Evolutionary conservation across 306 rosid species (phyloP).

Genomic region (Heteromeles arbutifolia): DNA sequence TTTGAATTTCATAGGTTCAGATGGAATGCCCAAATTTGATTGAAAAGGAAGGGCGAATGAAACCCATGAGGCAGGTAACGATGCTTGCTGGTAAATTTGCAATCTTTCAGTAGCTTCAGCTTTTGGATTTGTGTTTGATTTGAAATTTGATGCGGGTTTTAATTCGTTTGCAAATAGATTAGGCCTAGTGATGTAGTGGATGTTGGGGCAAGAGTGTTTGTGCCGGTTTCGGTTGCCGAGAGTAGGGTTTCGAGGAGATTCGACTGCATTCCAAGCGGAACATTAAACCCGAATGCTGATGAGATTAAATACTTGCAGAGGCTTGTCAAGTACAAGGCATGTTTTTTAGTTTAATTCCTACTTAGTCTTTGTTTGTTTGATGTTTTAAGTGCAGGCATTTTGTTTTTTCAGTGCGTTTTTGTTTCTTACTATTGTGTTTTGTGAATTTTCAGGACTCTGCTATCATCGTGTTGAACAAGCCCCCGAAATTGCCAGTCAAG

Average conservation of each 20-base stretch:
- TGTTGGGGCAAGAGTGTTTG: constrained; percentile 49
- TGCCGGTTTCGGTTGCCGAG: constrained; percentile 79
- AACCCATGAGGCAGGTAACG: constrained; percentile 51
- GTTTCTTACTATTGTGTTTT: background rate
- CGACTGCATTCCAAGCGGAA: constrained; percentile 88
- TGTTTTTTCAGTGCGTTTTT: background rate
- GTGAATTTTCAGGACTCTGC: constrained; percentile 60
- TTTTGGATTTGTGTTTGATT: background rate
- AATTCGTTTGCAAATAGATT: constrained; percentile 55
- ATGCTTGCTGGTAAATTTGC: constrained; percentile 10
- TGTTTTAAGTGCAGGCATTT: background rate
- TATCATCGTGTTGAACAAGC: constrained; percentile 79
- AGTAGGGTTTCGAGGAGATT: constrained; percentile 74
- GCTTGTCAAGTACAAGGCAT: constrained; percentile 84
- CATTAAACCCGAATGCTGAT: constrained; percentile 87
- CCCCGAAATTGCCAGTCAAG: constrained; percentile 91
- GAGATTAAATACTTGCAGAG: constrained; percentile 90
- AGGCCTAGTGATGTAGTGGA: constrained; percentile 66
- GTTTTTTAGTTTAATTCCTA: constrained; percentile 15
- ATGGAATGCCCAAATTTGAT: constrained; percentile 29
- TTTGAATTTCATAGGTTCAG: constrained; percentile 44
- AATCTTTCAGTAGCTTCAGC: background rate
- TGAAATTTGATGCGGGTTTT: constrained; percentile 9
- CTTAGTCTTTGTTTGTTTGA: constrained; percentile 12
- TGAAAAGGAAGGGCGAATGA: constrained; percentile 33